Base-by-base conservation (phyloP, 1,284 basidiomycete genomes). In the Cryptococcus floricola region DNA sequence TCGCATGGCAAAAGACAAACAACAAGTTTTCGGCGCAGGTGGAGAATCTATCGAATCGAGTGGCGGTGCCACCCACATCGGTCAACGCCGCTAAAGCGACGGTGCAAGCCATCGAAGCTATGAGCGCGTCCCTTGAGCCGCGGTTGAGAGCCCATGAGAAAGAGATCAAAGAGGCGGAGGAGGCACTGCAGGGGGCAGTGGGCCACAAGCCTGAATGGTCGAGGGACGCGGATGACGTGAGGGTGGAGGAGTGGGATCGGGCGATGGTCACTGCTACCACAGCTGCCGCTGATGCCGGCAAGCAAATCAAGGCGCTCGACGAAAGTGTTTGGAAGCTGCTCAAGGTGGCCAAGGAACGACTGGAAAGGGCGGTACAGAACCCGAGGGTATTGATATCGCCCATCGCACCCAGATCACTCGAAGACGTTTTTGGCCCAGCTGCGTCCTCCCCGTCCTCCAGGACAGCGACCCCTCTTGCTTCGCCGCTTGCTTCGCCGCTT, bases 221-320 rank as follows among this genome's bases (percentile, higher is more conserved):
- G 9, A 25, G 31, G 31, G 10, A 23, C 19, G n/a, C 6, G 9
- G 18, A 19, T 12, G 38, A 12, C 4, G 31, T 14, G 16, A 27
- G 39, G n/a, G 51, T 38, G 9, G 9, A 45, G 16, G 34, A 31
- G 25, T 52, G 51, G 51, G 14, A 28, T 16, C 23, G 31, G 18
- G 51, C 51, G n/a, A 12, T 52, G 13, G 31, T 19, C 12, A 31
- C 51, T 14, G 51, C 51, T 7, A 41, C 23, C 7, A 42, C 18
- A n/a, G 51, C 25, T 38, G 27, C 45, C n/a, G 7, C 25, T 1
- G 48, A 42, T 18, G 52, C 60, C 12, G 23, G 51, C 12, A 37
- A 51, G 39, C 54, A 61, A 54, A 52, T 59, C 49, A 39, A 52
- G 27, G 39, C 42, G 19, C 5, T 18, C 18, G 18, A 25, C 2